Conservation (phyloP, 2,329 filamentous ascomycete species). For the Penicillium paneum region DNA sequence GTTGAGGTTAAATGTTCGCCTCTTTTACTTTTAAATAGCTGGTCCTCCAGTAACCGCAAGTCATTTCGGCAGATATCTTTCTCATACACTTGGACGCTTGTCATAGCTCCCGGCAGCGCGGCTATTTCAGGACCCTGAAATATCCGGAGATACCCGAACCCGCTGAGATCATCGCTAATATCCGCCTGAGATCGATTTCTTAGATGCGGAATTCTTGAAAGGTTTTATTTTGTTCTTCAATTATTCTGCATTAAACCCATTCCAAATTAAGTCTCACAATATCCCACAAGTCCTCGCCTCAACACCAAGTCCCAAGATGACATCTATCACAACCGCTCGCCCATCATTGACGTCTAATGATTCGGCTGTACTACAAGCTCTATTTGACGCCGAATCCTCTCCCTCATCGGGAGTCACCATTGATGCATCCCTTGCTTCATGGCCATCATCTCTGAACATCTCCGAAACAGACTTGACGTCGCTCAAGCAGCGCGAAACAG, state of each 20-base stretch:
- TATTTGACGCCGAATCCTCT: conserved; percentile 47
- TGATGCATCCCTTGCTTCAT: conserved; percentile 38
- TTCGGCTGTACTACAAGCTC: conserved; percentile 45
- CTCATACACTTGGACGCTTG: neutral
- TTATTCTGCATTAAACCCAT: neutral
- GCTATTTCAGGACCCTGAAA: conserved; percentile 10
- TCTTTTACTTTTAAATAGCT: conserved; percentile 1
- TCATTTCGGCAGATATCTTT: conserved; percentile 2
- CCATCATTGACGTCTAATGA: conserved; percentile 43
- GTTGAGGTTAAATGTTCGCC: neutral
- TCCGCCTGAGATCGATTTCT: neutral
- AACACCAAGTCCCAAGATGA: conserved; percentile 14
- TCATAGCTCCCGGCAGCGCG: neutral
- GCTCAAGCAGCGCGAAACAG: conserved; percentile 41
- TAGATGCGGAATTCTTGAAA: neutral
- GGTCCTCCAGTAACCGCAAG: conserved; percentile 10
- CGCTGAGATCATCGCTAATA: conserved; percentile 3
- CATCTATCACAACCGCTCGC: conserved; percentile 19
- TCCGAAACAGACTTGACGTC: conserved; percentile 33
- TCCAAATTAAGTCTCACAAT: neutral
- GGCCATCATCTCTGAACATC: conserved; percentile 39
- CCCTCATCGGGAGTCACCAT: conserved; percentile 40
- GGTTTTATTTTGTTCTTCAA: neutral
- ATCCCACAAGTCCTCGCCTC: neutral
- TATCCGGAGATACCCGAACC: conserved; percentile 22